A percentile compares a stretch with the other conserved stretches of the same genome.
Conservation (phyloP, 495 filamentous ascomycete genomes). For the Xylaria flabelliformis region DNA sequence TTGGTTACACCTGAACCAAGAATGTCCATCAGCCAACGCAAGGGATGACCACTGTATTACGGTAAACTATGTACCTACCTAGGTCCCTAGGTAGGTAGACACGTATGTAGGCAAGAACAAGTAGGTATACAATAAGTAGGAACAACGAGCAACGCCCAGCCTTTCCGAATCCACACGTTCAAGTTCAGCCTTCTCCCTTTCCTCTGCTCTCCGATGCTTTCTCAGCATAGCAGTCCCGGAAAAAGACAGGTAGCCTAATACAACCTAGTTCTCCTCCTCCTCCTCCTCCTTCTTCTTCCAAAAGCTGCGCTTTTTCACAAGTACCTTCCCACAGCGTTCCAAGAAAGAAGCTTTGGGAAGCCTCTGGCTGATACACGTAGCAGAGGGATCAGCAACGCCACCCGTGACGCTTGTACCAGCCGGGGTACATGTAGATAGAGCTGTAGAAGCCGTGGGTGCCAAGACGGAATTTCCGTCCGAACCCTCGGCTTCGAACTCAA, state of each 20-base stretch:
- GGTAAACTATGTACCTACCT: too few species aligned
- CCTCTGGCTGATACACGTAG: neutral
- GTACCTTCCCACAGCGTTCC: slow-evolving; percentile 16
- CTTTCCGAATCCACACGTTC: neutral
- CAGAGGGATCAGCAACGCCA: neutral
- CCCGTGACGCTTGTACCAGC: neutral
- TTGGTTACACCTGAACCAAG: neutral
- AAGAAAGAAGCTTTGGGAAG: slow-evolving; percentile 5
- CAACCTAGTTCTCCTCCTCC: neutral
- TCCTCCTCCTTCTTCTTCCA: slow-evolving; percentile 10
- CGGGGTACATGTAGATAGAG: neutral
- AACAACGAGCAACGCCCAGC: neutral
- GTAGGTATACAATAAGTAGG: neutral
- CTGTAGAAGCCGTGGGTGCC: neutral
- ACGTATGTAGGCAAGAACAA: neutral
- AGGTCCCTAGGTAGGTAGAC: neutral
- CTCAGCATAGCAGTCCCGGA: neutral
- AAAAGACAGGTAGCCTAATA: neutral
- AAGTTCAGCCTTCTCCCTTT: neutral
- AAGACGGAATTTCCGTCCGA: neutral
- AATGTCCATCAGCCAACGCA: too few species aligned
- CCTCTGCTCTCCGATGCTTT: neutral
- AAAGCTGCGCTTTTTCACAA: slow-evolving; percentile 22
- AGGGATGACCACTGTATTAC: too few species aligned
- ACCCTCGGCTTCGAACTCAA: neutral